phyloP scores from a whole-genome alignment of 306 rosid genomes.

The Mimosa bimucronata region DNA sequence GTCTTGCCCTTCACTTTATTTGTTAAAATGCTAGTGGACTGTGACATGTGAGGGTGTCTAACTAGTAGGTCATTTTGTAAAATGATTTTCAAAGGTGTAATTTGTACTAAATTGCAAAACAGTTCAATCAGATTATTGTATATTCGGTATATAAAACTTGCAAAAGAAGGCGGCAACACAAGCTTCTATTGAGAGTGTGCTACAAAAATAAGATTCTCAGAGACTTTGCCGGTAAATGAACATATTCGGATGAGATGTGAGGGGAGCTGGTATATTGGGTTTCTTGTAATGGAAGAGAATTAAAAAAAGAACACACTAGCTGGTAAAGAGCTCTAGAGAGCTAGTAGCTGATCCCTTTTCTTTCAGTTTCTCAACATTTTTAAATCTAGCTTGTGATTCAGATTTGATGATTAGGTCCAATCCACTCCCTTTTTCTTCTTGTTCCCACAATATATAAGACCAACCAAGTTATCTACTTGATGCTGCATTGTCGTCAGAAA shows the following conservation, averaged over 20 bases:
- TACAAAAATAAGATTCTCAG: not conserved
- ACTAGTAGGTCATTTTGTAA: not conserved
- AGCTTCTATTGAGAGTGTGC: not conserved
- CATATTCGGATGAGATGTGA: not conserved
- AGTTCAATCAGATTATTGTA: not conserved
- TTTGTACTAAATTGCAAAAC: not conserved
- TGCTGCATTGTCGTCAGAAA: constrained; percentile 21
- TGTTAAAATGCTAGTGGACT: not conserved
- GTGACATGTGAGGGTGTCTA: constrained; percentile 19
- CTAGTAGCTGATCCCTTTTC: constrained; percentile 12
- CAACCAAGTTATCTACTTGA: not conserved
- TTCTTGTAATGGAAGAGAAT: constrained; percentile 49
- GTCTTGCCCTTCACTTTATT: not conserved
- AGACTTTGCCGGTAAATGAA: not conserved
- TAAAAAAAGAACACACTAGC: constrained; percentile 18
- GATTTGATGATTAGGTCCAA: constrained; percentile 3
- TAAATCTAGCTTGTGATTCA: constrained; percentile 17
- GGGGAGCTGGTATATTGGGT: constrained; percentile 37
- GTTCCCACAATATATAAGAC: constrained; percentile 38
- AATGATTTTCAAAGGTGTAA: not conserved
- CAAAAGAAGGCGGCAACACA: not conserved
- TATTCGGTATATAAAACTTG: not conserved
- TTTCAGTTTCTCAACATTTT: constrained; percentile 41
- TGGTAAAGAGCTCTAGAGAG: constrained; percentile 30
- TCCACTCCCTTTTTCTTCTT: constrained; percentile 20